A percentile compares a stretch with the other conserved stretches of the same genome.
These are phyloP conservation scores for Cucurbita maxima DNA, from an alignment of 306 rosid genomes.

Conservation along the genomic window DNA sequence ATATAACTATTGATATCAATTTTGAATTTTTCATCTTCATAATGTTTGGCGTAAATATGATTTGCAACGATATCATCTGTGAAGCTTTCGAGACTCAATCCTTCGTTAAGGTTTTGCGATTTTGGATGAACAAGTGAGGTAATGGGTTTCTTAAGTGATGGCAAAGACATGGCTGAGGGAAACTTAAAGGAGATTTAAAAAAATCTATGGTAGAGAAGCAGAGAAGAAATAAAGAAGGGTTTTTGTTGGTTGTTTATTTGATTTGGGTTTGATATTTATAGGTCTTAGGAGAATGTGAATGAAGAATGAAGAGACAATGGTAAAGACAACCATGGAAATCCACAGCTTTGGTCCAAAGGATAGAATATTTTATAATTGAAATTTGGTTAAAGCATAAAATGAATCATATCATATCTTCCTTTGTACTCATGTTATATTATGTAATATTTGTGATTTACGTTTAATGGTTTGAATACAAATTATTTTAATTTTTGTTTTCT, in stretches of 20 bases:
- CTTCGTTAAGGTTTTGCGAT: not conserved
- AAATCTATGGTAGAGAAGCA: not conserved
- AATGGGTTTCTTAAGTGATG: not conserved
- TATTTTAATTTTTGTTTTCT: too few relatives aligned
- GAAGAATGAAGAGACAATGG: not conserved
- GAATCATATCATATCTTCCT: not conserved
- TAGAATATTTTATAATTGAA: not conserved
- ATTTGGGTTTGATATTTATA: not conserved
- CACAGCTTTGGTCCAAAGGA: not conserved
- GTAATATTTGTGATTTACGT: not conserved
- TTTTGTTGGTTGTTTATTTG: not conserved
- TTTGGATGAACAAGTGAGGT: not conserved
- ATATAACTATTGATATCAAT: not conserved
- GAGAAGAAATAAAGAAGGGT: not conserved
- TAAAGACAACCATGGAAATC: not conserved
- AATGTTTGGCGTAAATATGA: not conserved
- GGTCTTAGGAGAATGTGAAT: not conserved
- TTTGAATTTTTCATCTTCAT: not conserved
- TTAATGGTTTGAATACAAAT: not conserved
- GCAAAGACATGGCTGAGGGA: not conserved
- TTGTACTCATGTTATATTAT: not conserved
- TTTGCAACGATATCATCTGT: not conserved
- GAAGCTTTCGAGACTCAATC: not conserved
- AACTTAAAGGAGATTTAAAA: not conserved
- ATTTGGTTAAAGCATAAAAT: not conserved